Evolutionary conservation across 371 early-diverging fungal species (phyloP).

Genomic region (Mucor circinelloides): DNA sequence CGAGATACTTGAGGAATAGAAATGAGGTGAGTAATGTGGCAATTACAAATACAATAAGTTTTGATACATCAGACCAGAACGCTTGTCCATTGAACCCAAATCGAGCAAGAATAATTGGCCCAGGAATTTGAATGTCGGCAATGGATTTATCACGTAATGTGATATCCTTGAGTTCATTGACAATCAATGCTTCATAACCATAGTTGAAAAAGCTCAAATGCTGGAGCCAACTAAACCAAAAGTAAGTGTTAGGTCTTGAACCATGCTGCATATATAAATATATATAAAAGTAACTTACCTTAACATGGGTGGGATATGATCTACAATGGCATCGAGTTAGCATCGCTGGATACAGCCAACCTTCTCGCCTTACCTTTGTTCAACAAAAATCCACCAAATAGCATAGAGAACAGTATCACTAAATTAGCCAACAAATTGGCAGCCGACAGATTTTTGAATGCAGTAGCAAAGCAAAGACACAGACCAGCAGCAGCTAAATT

Average conservation of each 20-base stretch:
- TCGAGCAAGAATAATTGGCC: slow-evolving; percentile 46
- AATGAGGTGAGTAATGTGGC: slow-evolving; percentile 35
- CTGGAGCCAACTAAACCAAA: slow-evolving; percentile 63
- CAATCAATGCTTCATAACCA: slow-evolving; percentile 87
- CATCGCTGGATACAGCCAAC: neutral
- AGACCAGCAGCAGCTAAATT: slow-evolving; percentile 77
- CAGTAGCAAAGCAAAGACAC: slow-evolving; percentile 79
- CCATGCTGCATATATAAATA: too few relatives aligned
- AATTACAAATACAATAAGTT: slow-evolving; percentile 29
- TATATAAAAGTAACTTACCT: slow-evolving; percentile 25
- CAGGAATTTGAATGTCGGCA: slow-evolving; percentile 56
- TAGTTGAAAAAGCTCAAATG: slow-evolving; percentile 85
- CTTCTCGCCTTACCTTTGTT: slow-evolving; percentile 64
- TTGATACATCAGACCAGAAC: slow-evolving; percentile 43
- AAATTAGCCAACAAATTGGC: slow-evolving; percentile 80
- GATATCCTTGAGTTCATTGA: slow-evolving; percentile 64
- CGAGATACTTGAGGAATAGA: slow-evolving; percentile 45
- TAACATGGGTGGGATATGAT: slow-evolving; percentile 47
- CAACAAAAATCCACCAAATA: slow-evolving; percentile 87
- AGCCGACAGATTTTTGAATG: slow-evolving; percentile 71
- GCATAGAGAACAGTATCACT: slow-evolving; percentile 83
- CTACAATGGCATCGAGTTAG: slow-evolving; percentile 15
- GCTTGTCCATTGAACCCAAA: slow-evolving; percentile 55
- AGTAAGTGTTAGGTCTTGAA: neutral
- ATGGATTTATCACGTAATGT: slow-evolving; percentile 48